Conservation (phyloP, 2,329 filamentous ascomycete species). For the Aureobasidium sp. region DNA sequence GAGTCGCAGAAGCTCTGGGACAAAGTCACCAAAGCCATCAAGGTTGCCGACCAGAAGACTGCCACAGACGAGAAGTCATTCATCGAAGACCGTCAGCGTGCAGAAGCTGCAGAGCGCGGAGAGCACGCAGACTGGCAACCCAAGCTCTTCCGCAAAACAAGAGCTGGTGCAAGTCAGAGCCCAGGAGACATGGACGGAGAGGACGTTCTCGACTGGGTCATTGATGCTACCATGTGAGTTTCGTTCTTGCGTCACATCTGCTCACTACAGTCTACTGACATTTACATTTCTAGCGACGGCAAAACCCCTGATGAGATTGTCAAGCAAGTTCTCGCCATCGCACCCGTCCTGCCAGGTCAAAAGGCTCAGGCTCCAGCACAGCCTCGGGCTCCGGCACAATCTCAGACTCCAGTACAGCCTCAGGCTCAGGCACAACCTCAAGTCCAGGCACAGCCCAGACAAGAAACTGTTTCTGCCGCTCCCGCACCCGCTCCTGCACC, state of each 20-base stretch:
- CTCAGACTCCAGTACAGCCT: slow-evolving; percentile 26
- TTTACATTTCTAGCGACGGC: slow-evolving; percentile 43
- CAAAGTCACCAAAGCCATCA: slow-evolving; percentile 72
- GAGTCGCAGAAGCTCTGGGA: slow-evolving; percentile 88
- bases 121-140: slow-evolving; percentile 77
- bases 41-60: slow-evolving; percentile 73
- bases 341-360: slow-evolving; percentile 76
- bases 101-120: slow-evolving; percentile 72
- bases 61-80: slow-evolving; percentile 93
- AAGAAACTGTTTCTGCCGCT: slow-evolving; percentile 28
- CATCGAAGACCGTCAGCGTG: slow-evolving; percentile 85
- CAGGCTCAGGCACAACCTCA: slow-evolving; percentile 24
- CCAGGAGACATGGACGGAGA: slow-evolving; percentile 62
- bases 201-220: slow-evolving; percentile 90
- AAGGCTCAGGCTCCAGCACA: slow-evolving; percentile 34
- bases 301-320: slow-evolving; percentile 55
- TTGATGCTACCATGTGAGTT: slow-evolving; percentile 73
- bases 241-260: background rate
- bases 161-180: slow-evolving; percentile 52
- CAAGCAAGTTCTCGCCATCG: slow-evolving; percentile 78
- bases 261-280: slow-evolving; percentile 10
- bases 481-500: slow-evolving; percentile 25
- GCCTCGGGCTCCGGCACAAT: background rate
- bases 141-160: slow-evolving; percentile 69
- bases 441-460: background rate